Base-by-base conservation (phyloP, 345 rosid genomes). In the Eutrema heterophyllum region DNA sequence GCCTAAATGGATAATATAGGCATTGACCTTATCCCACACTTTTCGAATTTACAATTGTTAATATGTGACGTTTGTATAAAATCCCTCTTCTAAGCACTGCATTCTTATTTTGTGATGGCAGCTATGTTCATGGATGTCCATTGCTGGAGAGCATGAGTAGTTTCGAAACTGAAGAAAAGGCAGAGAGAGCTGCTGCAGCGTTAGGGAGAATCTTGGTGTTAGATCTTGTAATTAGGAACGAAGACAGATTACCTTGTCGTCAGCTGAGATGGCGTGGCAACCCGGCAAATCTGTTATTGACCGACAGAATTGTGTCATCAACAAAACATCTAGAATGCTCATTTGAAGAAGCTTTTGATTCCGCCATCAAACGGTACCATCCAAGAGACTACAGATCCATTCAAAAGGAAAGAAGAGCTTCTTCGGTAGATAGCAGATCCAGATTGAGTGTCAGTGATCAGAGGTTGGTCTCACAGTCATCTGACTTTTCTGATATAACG, bases 251-350 rank as follows among this genome's bases (percentile, higher is more conserved):
- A 65, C 96, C 96, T 73, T 95, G 97, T 77, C 99, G 86, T 67
- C 85, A 92, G 68, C 90, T 95, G 51, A 80, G 94, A 73, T 95
- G 99, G 99, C 98, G 99, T 43, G 99, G 99, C 51, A 95, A 95
- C 88, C 84, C 97, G 12, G 90, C 97, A 67, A 95, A 95, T 84
- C 77, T 95, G 49, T 84, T 95, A 81, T 74, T 86, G 79, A 86
- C 99, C 6, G 98, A 95, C 58, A 86, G 86, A 72, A 63, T 80
- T 70, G 36, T 75, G 43, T 83, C 90, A 45, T 53, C 74, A 64
- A 33, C 72, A 27, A 77, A 65, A 58, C 76, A 79, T 67, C 67
- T 76, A 26, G 86, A 86, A 74, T 57, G 80, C 56, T 81, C 84
- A 33, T 68, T 88, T 67, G 97, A 84, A 68, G 89, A 86, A 79